phyloP scores from a whole-genome alignment of 148 eudicot genomes.

The Salicornia ramosissima region DNA sequence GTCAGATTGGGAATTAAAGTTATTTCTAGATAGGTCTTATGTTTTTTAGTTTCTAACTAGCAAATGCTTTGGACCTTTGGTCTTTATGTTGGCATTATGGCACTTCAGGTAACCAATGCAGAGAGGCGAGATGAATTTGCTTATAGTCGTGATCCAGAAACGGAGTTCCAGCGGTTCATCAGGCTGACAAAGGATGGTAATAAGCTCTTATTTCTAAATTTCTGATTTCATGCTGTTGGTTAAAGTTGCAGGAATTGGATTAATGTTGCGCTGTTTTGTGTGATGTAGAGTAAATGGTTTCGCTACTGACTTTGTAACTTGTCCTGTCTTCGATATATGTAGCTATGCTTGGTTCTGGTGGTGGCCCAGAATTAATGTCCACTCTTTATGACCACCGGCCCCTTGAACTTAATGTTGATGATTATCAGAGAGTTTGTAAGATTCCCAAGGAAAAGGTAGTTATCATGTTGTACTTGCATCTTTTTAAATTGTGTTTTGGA shows the following conservation, averaged over 20 bases:
- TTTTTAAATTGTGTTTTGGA: neutral
- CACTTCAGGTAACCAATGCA: conserved; percentile 51
- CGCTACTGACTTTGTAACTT: neutral
- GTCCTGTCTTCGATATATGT: conserved; percentile 8
- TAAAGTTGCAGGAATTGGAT: neutral
- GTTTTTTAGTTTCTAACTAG: neutral
- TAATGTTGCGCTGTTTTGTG: neutral
- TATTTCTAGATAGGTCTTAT: too few relatives aligned
- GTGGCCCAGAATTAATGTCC: conserved; percentile 2
- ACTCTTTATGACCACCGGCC: conserved; percentile 66
- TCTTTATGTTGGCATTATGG: neutral
- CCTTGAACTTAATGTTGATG: conserved; percentile 52
- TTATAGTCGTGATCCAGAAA: conserved; percentile 38
- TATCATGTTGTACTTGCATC: neutral
- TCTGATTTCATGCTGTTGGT: neutral
- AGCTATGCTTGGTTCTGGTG: conserved; percentile 36
- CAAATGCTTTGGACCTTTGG: neutral
- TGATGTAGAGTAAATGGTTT: neutral
- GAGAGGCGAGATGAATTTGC: conserved; percentile 55
- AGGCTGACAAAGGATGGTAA: conserved; percentile 56
- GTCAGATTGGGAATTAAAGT: too few relatives aligned
- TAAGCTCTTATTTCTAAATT: neutral
- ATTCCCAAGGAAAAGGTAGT: conserved; percentile 71
- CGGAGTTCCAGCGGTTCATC: conserved; percentile 60
- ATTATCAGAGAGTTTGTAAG: conserved; percentile 55